phyloP scores from a whole-genome alignment of 352 stramenopile genomes.

The Phytophthora boehmeriae region DNA sequence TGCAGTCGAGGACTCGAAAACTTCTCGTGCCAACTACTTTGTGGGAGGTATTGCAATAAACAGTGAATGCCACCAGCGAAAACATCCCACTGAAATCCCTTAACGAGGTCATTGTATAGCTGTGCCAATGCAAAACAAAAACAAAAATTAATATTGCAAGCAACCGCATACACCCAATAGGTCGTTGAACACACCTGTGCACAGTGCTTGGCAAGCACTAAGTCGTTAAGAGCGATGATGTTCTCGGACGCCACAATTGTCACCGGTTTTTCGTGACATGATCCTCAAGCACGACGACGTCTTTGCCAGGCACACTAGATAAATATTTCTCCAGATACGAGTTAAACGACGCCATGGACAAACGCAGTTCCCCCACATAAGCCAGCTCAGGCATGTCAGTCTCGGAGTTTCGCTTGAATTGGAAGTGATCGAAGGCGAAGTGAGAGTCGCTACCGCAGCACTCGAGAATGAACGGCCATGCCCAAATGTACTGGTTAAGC shows the following conservation, averaged over 20 bases:
- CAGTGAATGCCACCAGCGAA: conserved; percentile 85
- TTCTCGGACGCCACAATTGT: conserved; percentile 72
- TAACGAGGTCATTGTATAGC: conserved; percentile 81
- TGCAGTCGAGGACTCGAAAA: conserved; percentile 76
- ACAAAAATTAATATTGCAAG: conserved; percentile 7
- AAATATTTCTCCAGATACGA: conserved; percentile 81
- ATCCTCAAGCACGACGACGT: conserved; percentile 71
- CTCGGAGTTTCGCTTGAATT: conserved; percentile 58
- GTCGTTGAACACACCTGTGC: conserved; percentile 43
- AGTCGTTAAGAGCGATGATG: conserved; percentile 75
- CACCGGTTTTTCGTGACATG: conserved; percentile 68
- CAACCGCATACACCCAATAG: conserved; percentile 1
- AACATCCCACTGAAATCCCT: conserved; percentile 85
- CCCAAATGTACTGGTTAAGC: conserved; percentile 84
- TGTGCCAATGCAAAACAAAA: conserved; percentile 23
- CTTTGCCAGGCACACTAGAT: conserved; percentile 54
- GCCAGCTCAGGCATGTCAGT: conserved; percentile 61
- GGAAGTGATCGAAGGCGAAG: conserved; percentile 82
- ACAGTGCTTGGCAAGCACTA: conserved; percentile 74
- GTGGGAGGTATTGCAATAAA: conserved; percentile 79
- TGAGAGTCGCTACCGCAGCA: conserved; percentile 71
- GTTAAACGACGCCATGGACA: conserved; percentile 81
- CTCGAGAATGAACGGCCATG: conserved; percentile 82
- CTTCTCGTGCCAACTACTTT: conserved; percentile 61
- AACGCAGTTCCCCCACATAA: conserved; percentile 67